Evolutionary conservation across 768 basidiomycete genomes (phyloP).

Genomic region (Ramaria sp.): DNA sequence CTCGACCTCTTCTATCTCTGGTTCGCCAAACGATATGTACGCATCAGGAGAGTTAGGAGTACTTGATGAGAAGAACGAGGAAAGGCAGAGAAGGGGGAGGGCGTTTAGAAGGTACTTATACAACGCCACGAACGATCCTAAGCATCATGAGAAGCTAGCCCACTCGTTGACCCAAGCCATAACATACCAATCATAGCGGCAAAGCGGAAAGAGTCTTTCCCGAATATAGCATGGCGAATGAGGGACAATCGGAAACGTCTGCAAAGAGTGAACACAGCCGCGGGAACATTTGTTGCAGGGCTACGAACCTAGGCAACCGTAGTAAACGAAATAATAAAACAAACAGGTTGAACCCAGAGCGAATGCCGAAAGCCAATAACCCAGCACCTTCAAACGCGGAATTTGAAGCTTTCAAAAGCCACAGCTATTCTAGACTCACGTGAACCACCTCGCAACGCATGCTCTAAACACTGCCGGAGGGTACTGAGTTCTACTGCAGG

Average conservation of each 20-base stretch:
- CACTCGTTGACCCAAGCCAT: not conserved
- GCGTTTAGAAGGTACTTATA: conserved; percentile 76
- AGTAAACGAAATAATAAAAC: conserved; percentile 66
- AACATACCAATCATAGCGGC: conserved; percentile 73
- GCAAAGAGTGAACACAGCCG: not conserved
- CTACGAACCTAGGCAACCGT: conserved; percentile 48
- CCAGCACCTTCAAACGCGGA: conserved; percentile 51
- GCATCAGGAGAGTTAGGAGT: conserved; percentile 18
- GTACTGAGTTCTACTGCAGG: conserved; percentile 57
- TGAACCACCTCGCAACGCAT: conserved; percentile 59
- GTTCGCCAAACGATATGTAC: conserved; percentile 19
- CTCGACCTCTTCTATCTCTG: conserved; percentile 21
- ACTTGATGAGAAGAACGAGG: not conserved
- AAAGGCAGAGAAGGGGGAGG: conserved; percentile 57
- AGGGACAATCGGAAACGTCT: conserved; percentile 57
- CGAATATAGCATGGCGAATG: conserved; percentile 76
- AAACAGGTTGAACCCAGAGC: conserved; percentile 75
- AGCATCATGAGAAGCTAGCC: not conserved
- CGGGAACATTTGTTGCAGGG: not conserved
- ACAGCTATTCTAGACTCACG: conserved; percentile 33
- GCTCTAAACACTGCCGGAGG: conserved; percentile 54
- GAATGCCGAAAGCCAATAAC: conserved; percentile 66
- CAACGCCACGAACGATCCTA: conserved; percentile 63
- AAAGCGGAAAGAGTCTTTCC: conserved; percentile 72
- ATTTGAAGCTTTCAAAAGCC: not conserved